These are phyloP conservation scores for Saturnispora hagleri DNA, from an alignment of 805 yeast species.

Conservation along the genomic window DNA sequence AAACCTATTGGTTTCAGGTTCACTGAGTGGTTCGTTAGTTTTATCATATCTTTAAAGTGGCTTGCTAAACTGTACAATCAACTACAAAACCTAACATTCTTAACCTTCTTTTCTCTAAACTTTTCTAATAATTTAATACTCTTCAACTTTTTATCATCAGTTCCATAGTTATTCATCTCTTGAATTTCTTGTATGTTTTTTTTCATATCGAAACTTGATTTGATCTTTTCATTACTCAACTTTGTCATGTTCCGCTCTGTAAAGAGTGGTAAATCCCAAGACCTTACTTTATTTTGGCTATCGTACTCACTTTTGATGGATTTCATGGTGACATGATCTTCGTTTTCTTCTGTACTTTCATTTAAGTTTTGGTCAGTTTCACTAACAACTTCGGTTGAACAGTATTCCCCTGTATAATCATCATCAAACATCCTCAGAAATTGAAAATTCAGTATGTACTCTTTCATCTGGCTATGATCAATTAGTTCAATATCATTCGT, in stretches of 20 bases:
- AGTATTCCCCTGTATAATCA: constrained; percentile 25
- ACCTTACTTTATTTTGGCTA: constrained; percentile 5
- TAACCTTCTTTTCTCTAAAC: constrained; percentile 14
- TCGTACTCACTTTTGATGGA: constrained; percentile 13
- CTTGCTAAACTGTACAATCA: neutral
- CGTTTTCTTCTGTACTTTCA: constrained; percentile 7
- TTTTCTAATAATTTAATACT: constrained; percentile 11
- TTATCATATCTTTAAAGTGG: constrained; percentile 28
- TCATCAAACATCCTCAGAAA: constrained; percentile 33
- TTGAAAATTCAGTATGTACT: constrained; percentile 41
- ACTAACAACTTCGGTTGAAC: constrained; percentile 13
- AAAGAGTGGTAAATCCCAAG: constrained; percentile 33
- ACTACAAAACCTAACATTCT: constrained; percentile 14
- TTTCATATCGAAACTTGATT: constrained; percentile 6
- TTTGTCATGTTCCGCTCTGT: constrained; percentile 23
- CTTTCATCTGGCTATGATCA: constrained; percentile 51
- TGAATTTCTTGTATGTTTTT: constrained; percentile 9
- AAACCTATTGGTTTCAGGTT: constrained; percentile 37
- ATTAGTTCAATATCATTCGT: constrained; percentile 33
- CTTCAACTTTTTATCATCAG: neutral
- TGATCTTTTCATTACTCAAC: constrained; percentile 13
- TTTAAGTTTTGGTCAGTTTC: constrained; percentile 9
- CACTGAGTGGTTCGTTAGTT: constrained; percentile 49
- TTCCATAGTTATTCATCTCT: constrained; percentile 1
- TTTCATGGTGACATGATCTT: constrained; percentile 15